These are phyloP conservation scores for Linnemannia exigua DNA, from an alignment of 192 early-diverging fungal genomes.

Conservation along the genomic window DNA sequence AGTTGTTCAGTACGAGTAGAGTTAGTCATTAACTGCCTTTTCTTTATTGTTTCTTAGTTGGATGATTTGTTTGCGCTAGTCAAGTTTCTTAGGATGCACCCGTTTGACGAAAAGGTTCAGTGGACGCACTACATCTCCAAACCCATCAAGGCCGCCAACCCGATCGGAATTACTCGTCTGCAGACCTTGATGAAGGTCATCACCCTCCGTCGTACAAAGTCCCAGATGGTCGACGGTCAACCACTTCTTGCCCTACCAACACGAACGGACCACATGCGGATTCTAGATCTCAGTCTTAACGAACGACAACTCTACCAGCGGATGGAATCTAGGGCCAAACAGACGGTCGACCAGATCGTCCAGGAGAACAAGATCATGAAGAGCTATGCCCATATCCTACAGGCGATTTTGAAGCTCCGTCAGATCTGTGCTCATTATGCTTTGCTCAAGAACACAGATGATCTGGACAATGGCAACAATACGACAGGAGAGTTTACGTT, in stretches of 20 bases:
- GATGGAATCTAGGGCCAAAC: conserved; percentile 73
- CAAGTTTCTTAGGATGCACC: conserved; percentile 79
- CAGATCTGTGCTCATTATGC: conserved; percentile 58
- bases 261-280: conserved; percentile 69
- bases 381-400: conserved; percentile 80
- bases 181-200: conserved; percentile 83
- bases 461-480: conserved; percentile 22
- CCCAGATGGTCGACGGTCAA: conserved; percentile 77
- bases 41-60: conserved; percentile 49
- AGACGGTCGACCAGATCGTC: conserved; percentile 68
- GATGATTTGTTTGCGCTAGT: conserved; percentile 91
- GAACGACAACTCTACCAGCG: conserved; percentile 81
- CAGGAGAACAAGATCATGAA: conserved; percentile 72
- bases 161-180: conserved; percentile 58
- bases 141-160: conserved; percentile 56
- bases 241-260: conserved; percentile 84
- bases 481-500: conserved; percentile 33
- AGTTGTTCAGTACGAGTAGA: background rate
- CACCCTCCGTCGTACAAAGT: conserved; percentile 91
- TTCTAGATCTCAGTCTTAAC: conserved; percentile 72
- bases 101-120: conserved; percentile 57
- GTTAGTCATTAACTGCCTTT: background rate
- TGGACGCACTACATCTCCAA: conserved; percentile 59
- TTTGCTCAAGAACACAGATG: conserved; percentile 46
- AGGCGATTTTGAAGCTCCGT: conserved; percentile 61